Base-by-base conservation (phyloP, 2,329 filamentous ascomycete genomes). In the Lojkania enalia region DNA sequence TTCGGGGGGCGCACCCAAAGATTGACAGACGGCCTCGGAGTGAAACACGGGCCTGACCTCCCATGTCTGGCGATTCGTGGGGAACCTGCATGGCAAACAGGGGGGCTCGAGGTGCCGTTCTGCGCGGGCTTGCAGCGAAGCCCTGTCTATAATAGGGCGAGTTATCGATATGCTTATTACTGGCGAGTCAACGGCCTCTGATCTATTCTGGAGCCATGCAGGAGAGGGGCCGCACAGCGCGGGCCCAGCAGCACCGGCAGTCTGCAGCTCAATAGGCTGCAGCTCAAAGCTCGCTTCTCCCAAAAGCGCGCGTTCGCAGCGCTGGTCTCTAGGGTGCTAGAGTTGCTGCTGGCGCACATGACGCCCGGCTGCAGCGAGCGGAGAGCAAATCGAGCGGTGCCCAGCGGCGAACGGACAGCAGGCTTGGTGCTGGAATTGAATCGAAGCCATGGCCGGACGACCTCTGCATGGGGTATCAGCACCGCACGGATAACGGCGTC, bases 61-160 rank as follows among this genome's bases (percentile, higher is more conserved):
- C 52, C 63, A 60, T 64, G 66, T 64, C 57, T 52, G 66, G 62
- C 66, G 63, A 67, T 64, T 65, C 66, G 65, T 70, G 63, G 64
- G 63, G 65, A 66, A 67, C 57, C 35, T 58, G 57, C 54, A 58
- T 51, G 45, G 35, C 21, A 36, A 31, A 27, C 51, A 51, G 43
- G 51, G 48, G 47, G 37, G 35, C 15, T 25, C n/a, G 35, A 45
- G 42, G 57, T 60, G 57, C 57, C 44, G 39, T 29, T 20, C 43
- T 53, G 53, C 49, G 47, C 23, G 33, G 18, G 15, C 37, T 16
- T 55, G 53, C 52, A 57, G 31, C 20, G 14, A 15, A 48, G 44
- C 39, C 58, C 47, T 55, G 56, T 42, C 55, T 49, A 58, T 61
- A 61, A 37, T 35, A 29, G 42, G 39, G 29, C 11, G 15, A 31